Base-by-base conservation (phyloP, 1,139 yeast genomes). In the Candida albicans region DNA sequence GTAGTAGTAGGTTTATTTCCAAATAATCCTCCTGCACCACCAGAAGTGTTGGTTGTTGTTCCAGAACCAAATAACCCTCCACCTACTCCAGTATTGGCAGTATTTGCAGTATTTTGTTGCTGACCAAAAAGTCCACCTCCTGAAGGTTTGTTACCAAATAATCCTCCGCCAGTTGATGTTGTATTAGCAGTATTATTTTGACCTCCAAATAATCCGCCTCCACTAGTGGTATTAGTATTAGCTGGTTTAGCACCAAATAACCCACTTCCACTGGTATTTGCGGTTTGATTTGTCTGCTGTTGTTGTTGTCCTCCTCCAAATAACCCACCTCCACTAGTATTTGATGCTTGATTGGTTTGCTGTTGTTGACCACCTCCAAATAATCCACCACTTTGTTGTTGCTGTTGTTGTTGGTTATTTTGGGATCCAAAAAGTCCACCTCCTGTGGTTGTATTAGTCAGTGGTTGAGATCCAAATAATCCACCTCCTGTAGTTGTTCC, bases 151-250 rank as follows among this genome's bases (percentile, higher is more conserved):
- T 41, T 46, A 4, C 64, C 64, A 51, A 61, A 62, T 33, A 43
- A 37, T 15, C 46, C 46, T 14, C 63, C 60, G 27, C 49, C 35
- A 14, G 48, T 38, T 31, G 44, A 37, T 26, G 43, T 25, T 25
- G 41, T 29, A 13, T 8, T 27, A 12, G 47, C 3, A 18, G 22
- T 18, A 18, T 18, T 18, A 18, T 5, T 18, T 22, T 33, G 46
- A 25, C 37, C 37, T 9, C 59, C 60, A 49, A 56, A 55, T n/a
- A 54, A 46, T 9, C 58, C 64, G 35, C 61, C 55, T 18, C 43
- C 45, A 18, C 49, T 49, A 5, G 45, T 12, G 35, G 34, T 35
- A 24, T 41, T 42, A 25, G 48, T 18, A 5, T 5, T 40, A 28
- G 35, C 37, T 43, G 40, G 44, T 14, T 42, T 28, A 34, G 37